Base-by-base conservation (phyloP, 176 grass and related monocot genomes). In the Aegilops tauschii region DNA sequence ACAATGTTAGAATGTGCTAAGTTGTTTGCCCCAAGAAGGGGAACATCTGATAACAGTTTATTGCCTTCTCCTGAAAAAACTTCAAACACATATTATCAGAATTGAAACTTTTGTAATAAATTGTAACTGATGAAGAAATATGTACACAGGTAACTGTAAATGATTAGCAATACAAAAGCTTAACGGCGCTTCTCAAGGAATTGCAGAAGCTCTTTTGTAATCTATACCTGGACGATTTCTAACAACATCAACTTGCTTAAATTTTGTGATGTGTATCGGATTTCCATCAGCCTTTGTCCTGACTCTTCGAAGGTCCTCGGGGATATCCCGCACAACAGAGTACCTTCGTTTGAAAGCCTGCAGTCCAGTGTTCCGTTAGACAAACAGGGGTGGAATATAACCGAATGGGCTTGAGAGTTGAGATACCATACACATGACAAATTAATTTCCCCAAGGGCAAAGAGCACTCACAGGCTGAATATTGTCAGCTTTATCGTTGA, bases 341-440 rank as follows among this genome's bases (percentile, higher is more conserved):
- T 79, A 92, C 31, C 70, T 92, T 86, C 90, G 58, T 79, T 95
- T 95, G 36, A 81, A 21, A 87, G 85, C 73, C 93, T 95, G 78
- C 64, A 79, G 50, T 76, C 23, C 78, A 82, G 34, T 72, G 50
- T 78, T 49, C 69, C 29, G 25, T 80, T 44, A 45, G 65, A 61
- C 6, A 80, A 71, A 79, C 77, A 42, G 49, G 31, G 21, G 4
- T 28, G 31, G 63, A 25, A 40, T 27, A 8, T 23, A 72, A 40
- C 40, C 28, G 4, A 6, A 79, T 72, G 36, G 50, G 12, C 16
- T 89, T 45, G 25, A 80, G 25, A 50, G 56, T 59, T 59, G 28
- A 75, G 42, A 61, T 75, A 76, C 21, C 76, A 73, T 84, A 27
- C 21, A 56, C 40, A 78, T 76, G 73, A 61, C 14, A 74, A 61